A percentile compares a stretch with the other conserved stretches of the same genome.
These are phyloP conservation scores for Tubosaeta sp. DNA, from an alignment of 768 basidiomycete genomes.

Conservation along the genomic window DNA sequence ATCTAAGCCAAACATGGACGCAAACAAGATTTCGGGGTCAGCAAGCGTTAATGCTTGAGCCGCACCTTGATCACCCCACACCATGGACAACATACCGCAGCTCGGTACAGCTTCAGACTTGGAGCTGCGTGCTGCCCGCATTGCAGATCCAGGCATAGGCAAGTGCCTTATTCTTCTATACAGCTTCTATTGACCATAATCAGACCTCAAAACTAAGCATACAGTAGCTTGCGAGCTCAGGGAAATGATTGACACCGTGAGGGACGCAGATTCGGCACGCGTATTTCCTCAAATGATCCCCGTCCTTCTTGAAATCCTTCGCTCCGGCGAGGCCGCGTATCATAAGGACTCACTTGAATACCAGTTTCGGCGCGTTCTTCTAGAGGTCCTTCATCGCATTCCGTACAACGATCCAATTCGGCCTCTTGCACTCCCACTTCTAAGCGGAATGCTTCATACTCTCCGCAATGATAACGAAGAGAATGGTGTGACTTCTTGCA, in stretches of 20 bases:
- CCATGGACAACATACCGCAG: constrained; percentile 44
- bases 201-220: constrained; percentile 71
- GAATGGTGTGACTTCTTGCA: constrained; percentile 85
- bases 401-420: constrained; percentile 78
- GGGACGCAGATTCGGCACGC: constrained; percentile 68
- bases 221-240: constrained; percentile 72
- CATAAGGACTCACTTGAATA: constrained; percentile 68
- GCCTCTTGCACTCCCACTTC: constrained; percentile 60
- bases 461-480: constrained; percentile 94
- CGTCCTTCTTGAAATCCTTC: constrained; percentile 67
- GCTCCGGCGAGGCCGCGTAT: constrained; percentile 61
- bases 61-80: constrained; percentile 5
- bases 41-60: background rate
- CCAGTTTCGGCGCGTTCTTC: constrained; percentile 78
- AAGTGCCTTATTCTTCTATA: constrained; percentile 11
- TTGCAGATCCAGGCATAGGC: constrained; percentile 76
- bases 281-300: constrained; percentile 72
- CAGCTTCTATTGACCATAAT: background rate
- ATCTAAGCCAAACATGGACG: constrained; percentile 24
- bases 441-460: constrained; percentile 77
- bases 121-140: constrained; percentile 65
- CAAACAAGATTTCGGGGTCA: constrained; percentile 34
- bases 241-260: constrained; percentile 75
- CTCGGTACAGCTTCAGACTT: constrained; percentile 53
- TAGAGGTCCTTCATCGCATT: constrained; percentile 88